Evolutionary conservation across 108 stramenopile species (phyloP).

Genomic region (Nitzschia palea): DNA sequence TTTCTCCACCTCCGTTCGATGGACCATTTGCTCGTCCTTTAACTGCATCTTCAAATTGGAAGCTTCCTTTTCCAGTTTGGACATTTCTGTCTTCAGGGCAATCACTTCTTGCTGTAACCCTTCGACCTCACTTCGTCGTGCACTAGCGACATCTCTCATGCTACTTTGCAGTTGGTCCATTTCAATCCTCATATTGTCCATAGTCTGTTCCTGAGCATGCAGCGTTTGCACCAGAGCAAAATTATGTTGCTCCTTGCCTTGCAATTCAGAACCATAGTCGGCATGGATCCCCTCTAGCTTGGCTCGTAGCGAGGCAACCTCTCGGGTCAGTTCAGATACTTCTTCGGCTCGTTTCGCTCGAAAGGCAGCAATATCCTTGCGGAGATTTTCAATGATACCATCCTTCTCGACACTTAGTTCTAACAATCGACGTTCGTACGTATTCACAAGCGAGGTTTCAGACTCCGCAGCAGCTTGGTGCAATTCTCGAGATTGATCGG

Average conservation of each 20-base stretch:
- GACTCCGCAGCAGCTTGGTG: slow-evolving; percentile 48
- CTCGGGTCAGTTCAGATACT: slow-evolving; percentile 39
- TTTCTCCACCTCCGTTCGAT: slow-evolving; percentile 57
- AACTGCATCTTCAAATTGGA: slow-evolving; percentile 58
- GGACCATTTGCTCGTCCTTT: slow-evolving; percentile 63
- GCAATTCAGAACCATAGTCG: slow-evolving; percentile 50
- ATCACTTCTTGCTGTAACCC: slow-evolving; percentile 83
- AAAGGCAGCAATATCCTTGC: slow-evolving; percentile 18
- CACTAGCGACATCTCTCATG: slow-evolving; percentile 61
- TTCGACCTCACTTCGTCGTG: slow-evolving; percentile 75
- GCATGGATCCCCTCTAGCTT: slow-evolving; percentile 51
- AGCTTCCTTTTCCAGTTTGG: slow-evolving; percentile 66
- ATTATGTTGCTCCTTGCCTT: slow-evolving; percentile 73
- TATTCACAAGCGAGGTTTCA: slow-evolving; percentile 42
- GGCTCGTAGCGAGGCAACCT: slow-evolving; percentile 41
- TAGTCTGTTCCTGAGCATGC: slow-evolving; percentile 76
- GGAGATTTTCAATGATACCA: slow-evolving; percentile 60
- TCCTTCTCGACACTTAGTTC: slow-evolving; percentile 56
- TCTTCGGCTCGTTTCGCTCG: slow-evolving; percentile 39
- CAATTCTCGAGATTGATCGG: slow-evolving; percentile 50
- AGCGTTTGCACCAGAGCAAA: slow-evolving; percentile 72
- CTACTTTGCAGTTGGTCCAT: slow-evolving; percentile 85
- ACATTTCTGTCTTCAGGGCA: slow-evolving; percentile 46
- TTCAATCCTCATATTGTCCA: slow-evolving; percentile 70
- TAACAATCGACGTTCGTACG: slow-evolving; percentile 50